Evolutionary conservation across 2,329 filamentous ascomycete species (phyloP), one percentile per base, ranked within the genome.

Genomic region (Penicillium sp.): DNA sequence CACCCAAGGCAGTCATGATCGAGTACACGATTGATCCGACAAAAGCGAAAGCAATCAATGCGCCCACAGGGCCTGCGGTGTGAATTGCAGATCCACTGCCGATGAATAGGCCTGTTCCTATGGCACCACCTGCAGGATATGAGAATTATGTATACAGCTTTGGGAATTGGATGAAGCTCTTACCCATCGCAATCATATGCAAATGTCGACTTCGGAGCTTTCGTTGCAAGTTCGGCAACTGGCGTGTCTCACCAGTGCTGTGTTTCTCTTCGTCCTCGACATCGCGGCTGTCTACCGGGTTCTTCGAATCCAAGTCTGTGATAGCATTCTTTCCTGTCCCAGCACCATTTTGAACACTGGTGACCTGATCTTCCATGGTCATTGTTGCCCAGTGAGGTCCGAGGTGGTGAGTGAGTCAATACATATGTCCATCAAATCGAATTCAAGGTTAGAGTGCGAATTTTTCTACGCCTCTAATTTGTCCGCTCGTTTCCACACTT

Each of bases 131-230:
- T 49, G 11, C 11, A n/a, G 8, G 18, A 22, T 19, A 27, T 35
- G 25, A 28, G 22, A 36, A 37, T 45, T 10, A 49, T 25, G 4
- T n/a, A 19, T n/a, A n/a, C n/a, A n/a, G n/a, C n/a, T n/a, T n/a
- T 1, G n/a, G 22, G 18, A 10, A 13, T 38, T 12, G 2, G 3
- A 3, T 8, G 9, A 7, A n/a, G 11, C 27, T 31, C 41, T 19
- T 49, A 49, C 46, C 46, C 41, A 49, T 49, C 11, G 46, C 46
- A 19, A 49, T 49, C 46, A 49, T 49, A 41, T 49, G 46, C 25
- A 49, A 25, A 45, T 49, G 46, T n/a, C 46, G 19, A 40, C 41
- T 49, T 28, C 44, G 45, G 28, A 49, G 35, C 28, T 28, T 49
- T 18, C 46, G 34, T 28, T 49, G 46, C 46, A 49, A 39, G 9